Evolutionary conservation across 306 rosid species (phyloP), one percentile per base, ranked within the genome.

Genomic region (Senna siamea): DNA sequence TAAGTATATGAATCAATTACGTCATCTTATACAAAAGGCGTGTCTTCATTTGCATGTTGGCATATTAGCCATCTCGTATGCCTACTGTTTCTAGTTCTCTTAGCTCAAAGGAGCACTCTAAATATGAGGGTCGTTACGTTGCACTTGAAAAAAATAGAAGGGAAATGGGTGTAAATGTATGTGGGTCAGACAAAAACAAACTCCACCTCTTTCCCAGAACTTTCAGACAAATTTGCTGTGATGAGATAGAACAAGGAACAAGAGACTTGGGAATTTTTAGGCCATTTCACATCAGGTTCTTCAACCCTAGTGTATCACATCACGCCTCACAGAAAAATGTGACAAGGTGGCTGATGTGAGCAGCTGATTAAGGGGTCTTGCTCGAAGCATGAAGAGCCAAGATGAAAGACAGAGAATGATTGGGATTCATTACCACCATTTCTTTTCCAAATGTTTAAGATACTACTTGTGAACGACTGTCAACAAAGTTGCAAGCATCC

Each of bases 371-470:
- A 30, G 10, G 38, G 18, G 2, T 8, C 63, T 13, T 37, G 12
- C n/a, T 56, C 12, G 10, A 56, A 56, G 63, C 9, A 56, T 56
- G 18, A 28, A 28, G 10, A 14, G 9, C 37, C 37, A 28, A 56
- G 17, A 56, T 28, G 18, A 3, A 37, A 70, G 74, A 23, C 43
- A 34, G 18, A 7, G 32, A 80, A 69, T 69, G 48, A 44, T 37
- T 40, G 14, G 60, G 19, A 62, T 58, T 41, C 69, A 59, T 58
- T 58, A 14, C 44, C 64, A 57, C 64, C 34, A 71, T 72, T 73
- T 61, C 44, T 15, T 23, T 66, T 46, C 40, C 37, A 64, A 55
- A 23, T 6, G 0, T 40, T 9, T 5, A 40, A 20, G 71, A 63
- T 61, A 38, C 41, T 73, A 51, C 62, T 50, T 50, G 68, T 15